Evolutionary conservation across 148 eudicot genomes (phyloP).

Genomic region (Cornus kousa): DNA sequence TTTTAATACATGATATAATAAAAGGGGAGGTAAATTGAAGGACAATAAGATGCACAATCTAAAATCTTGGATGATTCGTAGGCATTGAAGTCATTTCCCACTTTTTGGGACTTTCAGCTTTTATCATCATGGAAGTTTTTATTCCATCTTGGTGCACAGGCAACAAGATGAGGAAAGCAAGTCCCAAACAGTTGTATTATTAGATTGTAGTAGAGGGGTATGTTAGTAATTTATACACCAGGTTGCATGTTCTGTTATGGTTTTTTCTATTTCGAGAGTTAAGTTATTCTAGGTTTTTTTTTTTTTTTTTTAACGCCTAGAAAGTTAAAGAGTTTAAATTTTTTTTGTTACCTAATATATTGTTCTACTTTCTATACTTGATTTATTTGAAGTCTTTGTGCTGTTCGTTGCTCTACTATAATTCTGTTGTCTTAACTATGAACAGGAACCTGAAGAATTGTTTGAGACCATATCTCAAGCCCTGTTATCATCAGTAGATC

Average conservation of each 20-base stretch:
- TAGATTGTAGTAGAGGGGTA: too few relatives aligned
- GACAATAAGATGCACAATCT: neutral
- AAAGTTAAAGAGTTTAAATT: too few relatives aligned
- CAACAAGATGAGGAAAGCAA: neutral
- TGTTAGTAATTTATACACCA: too few relatives aligned
- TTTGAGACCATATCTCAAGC: slow-evolving; percentile 98
- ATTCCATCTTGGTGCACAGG: neutral
- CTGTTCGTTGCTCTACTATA: neutral
- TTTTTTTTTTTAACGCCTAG: too few relatives aligned
- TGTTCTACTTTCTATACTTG: neutral
- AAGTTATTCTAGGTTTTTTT: neutral
- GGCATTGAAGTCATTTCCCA: neutral
- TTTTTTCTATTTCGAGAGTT: neutral
- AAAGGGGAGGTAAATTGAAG: too few relatives aligned
- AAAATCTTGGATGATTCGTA: neutral
- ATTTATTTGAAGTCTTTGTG: neutral
- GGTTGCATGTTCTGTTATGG: too few relatives aligned
- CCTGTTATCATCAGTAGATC: slow-evolving; percentile 77
- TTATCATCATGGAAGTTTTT: neutral
- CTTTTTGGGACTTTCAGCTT: neutral
- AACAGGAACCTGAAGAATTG: slow-evolving; percentile 85
- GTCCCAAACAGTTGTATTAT: neutral
- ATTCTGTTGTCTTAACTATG: neutral
- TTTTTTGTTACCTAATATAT: neutral
- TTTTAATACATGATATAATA: neutral